Conservation (phyloP, 768 basidiomycete genomes). For the Xanthoconium purpureum region DNA sequence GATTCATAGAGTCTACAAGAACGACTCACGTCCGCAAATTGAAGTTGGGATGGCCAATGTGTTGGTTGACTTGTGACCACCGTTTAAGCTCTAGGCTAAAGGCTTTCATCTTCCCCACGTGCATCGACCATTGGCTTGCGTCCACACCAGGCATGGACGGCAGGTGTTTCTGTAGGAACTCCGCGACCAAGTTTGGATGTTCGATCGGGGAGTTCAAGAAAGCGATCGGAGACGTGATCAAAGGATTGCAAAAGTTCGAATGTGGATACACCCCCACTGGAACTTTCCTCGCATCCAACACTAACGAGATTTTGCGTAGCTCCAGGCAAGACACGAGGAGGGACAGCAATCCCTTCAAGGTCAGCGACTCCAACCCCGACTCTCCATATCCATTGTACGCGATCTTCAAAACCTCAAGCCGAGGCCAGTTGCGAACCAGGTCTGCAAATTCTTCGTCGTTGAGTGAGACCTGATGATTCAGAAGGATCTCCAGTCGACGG, state of each 20-base stretch:
- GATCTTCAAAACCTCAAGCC: not conserved
- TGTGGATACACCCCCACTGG: not conserved
- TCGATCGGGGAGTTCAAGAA: not conserved
- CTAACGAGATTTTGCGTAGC: not conserved
- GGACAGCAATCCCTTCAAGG: not conserved
- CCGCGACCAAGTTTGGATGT: not conserved
- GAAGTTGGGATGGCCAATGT: no score
- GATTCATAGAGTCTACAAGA: no score
- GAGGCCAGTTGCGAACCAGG: conserved; percentile 1
- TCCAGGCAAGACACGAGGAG: not conserved
- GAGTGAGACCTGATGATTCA: not conserved
- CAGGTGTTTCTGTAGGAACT: not conserved
- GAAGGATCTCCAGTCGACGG: not conserved
- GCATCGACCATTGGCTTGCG: no score
- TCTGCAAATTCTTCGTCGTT: not conserved
- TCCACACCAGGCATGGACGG: not conserved
- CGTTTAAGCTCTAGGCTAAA: no score
- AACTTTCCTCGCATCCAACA: not conserved
- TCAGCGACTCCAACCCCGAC: not conserved
- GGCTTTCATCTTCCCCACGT: no score
- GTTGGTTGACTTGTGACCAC: not conserved
- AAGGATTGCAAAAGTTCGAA: not conserved
- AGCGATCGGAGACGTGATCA: not conserved
- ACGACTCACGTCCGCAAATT: no score
- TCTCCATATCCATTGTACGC: not conserved